These are phyloP conservation scores for Arthrobotrys sinensis DNA, from an alignment of 2,329 filamentous ascomycete species.

Conservation along the genomic window DNA sequence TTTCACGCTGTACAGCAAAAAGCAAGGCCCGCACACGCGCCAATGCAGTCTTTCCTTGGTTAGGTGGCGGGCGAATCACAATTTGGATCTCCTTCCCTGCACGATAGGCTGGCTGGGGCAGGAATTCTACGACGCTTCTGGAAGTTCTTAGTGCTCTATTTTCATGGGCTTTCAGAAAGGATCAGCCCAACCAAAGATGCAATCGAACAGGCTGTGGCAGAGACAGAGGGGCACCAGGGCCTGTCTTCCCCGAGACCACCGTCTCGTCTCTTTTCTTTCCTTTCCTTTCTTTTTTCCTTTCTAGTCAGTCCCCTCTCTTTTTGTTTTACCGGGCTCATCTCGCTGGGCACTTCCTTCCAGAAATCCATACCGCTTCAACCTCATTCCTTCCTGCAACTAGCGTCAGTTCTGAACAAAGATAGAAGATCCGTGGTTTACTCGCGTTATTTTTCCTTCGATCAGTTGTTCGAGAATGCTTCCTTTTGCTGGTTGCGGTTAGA, in stretches of 20 bases:
- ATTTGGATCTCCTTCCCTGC: slow-evolving; percentile 42
- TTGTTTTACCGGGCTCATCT: slow-evolving; percentile 22
- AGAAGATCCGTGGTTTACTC: slow-evolving; percentile 53
- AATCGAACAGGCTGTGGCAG: slow-evolving; percentile 45
- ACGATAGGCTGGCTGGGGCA: slow-evolving; percentile 23
- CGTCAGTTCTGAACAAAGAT: slow-evolving; percentile 33
- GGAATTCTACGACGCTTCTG: slow-evolving; percentile 61
- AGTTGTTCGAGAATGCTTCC: slow-evolving; percentile 57
- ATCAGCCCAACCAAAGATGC: slow-evolving; percentile 60
- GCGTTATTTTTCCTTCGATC: slow-evolving; percentile 53
- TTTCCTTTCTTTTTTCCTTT: slow-evolving; percentile 5
- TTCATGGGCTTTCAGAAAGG: slow-evolving; percentile 61
- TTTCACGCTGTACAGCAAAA: slow-evolving; percentile 28
- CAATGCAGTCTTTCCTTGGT: slow-evolving; percentile 34
- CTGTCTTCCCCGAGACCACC: slow-evolving; percentile 27
- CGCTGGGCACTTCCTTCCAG: slow-evolving; percentile 35
- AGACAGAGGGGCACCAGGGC: slow-evolving; percentile 43
- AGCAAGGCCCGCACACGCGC: slow-evolving; percentile 41
- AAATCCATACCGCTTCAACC: slow-evolving; percentile 17
- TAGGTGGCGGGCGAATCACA: slow-evolving; percentile 46
- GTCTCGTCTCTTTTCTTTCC: slow-evolving; percentile 1
- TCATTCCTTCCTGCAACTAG: slow-evolving; percentile 18
- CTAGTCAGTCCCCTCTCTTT: too few species aligned
- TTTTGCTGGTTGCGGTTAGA: slow-evolving; percentile 59
- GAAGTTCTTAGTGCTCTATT: slow-evolving; percentile 59